Evolutionary conservation across 371 early-diverging fungal genomes (phyloP).

Genomic region (Entomophthora muscae): DNA sequence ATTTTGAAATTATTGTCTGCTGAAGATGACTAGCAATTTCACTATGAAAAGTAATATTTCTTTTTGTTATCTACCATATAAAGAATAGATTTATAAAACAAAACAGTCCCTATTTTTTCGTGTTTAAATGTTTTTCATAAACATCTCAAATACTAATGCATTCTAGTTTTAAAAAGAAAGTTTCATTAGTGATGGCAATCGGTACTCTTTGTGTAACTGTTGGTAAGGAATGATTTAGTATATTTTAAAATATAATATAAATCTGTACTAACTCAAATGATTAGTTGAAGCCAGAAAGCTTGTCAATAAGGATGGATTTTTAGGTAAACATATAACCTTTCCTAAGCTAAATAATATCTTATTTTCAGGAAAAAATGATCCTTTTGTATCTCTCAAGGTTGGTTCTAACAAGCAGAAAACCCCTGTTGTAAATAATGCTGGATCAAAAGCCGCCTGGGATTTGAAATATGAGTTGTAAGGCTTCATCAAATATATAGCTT

Average conservation of each 20-base stretch:
- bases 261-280: background rate
- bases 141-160: no score
- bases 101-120: no score
- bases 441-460: slow-evolving; percentile 4
- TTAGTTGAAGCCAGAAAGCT: slow-evolving; percentile 8
- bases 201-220: slow-evolving; percentile 3
- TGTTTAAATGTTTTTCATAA: no score
- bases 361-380: slow-evolving; percentile 6
- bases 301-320: slow-evolving; percentile 3
- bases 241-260: background rate
- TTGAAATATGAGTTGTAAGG: background rate
- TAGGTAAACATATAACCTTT: slow-evolving; percentile 3
- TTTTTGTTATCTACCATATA: no score
- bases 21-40: no score
- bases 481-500: background rate
- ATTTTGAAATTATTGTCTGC: no score
- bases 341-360: background rate
- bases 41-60: no score
- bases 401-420: slow-evolving; percentile 2
- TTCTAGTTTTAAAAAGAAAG: no score
- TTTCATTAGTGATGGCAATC: background rate
- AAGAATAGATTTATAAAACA: no score
- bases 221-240: background rate
- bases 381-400: background rate
- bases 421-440: background rate